These are phyloP conservation scores for Blastosporella zonata DNA, from an alignment of 1,284 basidiomycete species.

Conservation along the genomic window DNA sequence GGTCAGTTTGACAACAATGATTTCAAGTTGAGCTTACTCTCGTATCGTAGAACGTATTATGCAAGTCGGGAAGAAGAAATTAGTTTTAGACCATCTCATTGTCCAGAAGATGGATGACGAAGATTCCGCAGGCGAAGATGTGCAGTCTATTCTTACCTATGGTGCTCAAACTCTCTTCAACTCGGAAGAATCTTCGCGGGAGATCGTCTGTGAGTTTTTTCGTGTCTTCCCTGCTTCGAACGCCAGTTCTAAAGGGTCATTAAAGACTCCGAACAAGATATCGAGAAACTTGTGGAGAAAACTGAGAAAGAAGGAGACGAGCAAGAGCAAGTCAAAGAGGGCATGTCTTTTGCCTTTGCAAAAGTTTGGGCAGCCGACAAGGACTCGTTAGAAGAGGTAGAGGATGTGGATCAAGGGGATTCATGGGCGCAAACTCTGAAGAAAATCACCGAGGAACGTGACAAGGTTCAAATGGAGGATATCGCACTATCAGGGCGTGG, in stretches of 20 bases:
- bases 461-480: constrained; percentile 45
- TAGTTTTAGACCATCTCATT: constrained; percentile 88
- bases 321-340: constrained; percentile 42
- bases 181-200: constrained; percentile 49
- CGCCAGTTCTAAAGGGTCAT: no score
- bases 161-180: constrained; percentile 82
- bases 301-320: constrained; percentile 72
- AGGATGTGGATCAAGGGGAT: constrained; percentile 60
- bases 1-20: constrained; percentile 40
- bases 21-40: constrained; percentile 11
- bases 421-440: constrained; percentile 77
- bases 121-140: constrained; percentile 61
- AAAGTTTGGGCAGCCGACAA: constrained; percentile 85
- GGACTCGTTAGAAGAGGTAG: constrained; percentile 64
- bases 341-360: constrained; percentile 74
- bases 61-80: constrained; percentile 86
- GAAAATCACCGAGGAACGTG: constrained; percentile 56
- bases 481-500: constrained; percentile 60
- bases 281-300: constrained; percentile 80
- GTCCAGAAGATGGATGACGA: constrained; percentile 91
- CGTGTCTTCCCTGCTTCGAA: constrained; percentile 1
- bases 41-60: constrained; percentile 72
- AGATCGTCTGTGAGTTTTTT: constrained; percentile 64
- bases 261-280: constrained; percentile 72
- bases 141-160: constrained; percentile 79